Conservation (phyloP, 2,329 filamentous ascomycete genomes). For the Sarocladium brachiariae region DNA sequence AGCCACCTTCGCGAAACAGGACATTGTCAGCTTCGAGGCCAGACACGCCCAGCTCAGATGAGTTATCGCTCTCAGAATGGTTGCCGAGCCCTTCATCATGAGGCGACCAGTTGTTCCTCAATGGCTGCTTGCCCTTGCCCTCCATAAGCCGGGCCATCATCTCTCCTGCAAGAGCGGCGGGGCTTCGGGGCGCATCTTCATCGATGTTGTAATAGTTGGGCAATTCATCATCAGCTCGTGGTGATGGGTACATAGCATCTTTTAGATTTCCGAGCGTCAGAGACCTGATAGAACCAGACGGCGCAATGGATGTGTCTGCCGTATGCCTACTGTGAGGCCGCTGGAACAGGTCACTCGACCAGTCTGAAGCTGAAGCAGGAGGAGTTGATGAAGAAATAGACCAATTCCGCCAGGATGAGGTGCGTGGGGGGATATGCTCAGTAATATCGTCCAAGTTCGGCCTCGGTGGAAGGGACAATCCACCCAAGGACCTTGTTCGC, state of each 20-base stretch:
- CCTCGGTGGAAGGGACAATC: constrained; percentile 4
- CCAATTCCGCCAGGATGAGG: constrained; percentile 8
- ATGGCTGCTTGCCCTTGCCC: constrained; percentile 2
- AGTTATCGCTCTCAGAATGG: not conserved
- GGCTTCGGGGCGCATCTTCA: not conserved
- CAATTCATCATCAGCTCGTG: not conserved
- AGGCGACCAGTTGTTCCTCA: not conserved
- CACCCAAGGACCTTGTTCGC: constrained; percentile 18
- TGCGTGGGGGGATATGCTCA: constrained; percentile 24
- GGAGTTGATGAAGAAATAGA: constrained; percentile 29
- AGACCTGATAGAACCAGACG: not conserved
- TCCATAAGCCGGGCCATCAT: not conserved
- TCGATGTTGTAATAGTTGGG: not conserved
- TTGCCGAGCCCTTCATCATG: not conserved
- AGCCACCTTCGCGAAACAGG: constrained; percentile 20
- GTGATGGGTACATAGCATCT: not conserved
- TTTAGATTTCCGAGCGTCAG: not conserved
- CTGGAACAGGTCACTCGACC: constrained; percentile 33
- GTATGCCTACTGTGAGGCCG: constrained; percentile 37
- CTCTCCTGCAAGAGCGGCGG: not conserved
- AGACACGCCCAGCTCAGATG: not conserved
- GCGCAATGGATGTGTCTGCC: constrained; percentile 34
- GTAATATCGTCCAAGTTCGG: constrained; percentile 25
- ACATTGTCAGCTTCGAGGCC: constrained; percentile 14
- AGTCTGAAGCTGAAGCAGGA: constrained; percentile 30